phyloP scores from a whole-genome alignment of 2,329 filamentous ascomycete species.

The Aspergillus sp. region DNA sequence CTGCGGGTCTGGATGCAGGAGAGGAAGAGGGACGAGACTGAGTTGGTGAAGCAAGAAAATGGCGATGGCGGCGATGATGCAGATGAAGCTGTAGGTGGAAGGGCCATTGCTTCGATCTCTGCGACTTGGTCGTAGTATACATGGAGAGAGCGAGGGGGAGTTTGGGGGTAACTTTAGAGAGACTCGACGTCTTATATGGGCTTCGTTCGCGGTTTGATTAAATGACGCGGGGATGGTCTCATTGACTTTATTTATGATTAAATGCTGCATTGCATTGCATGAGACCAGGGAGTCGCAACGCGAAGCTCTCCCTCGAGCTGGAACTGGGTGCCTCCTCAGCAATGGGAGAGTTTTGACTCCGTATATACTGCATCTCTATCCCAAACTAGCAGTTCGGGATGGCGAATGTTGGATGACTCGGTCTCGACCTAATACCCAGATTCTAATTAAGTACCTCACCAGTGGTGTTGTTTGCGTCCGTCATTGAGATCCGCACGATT shows the following conservation, averaged over 20 bases:
- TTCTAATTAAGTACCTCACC: not conserved
- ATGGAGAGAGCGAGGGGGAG: not conserved
- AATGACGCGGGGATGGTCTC: not conserved
- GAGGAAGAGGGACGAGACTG: slow-evolving; percentile 1
- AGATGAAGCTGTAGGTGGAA: not conserved
- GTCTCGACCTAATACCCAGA: not conserved
- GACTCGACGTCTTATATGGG: slow-evolving; percentile 4
- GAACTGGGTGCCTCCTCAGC: not conserved
- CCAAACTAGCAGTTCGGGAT: not conserved
- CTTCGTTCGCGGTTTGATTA: not conserved
- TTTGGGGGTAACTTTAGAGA: not conserved
- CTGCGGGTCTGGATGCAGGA: slow-evolving; percentile 5
- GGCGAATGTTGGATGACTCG: not conserved
- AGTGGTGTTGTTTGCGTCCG: not conserved
- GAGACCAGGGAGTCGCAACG: not conserved
- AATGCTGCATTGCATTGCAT: not conserved
- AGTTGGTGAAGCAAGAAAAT: not conserved
- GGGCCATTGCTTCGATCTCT: not conserved
- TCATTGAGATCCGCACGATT: not conserved
- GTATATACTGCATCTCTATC: not conserved
- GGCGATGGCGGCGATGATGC: not conserved
- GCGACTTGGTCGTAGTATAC: not conserved
- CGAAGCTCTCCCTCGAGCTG: not conserved
- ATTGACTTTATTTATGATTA: not conserved
- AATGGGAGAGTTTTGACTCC: not conserved